phyloP scores from a whole-genome alignment of 208 protist genomes.

The Leishmania lainsoni region DNA sequence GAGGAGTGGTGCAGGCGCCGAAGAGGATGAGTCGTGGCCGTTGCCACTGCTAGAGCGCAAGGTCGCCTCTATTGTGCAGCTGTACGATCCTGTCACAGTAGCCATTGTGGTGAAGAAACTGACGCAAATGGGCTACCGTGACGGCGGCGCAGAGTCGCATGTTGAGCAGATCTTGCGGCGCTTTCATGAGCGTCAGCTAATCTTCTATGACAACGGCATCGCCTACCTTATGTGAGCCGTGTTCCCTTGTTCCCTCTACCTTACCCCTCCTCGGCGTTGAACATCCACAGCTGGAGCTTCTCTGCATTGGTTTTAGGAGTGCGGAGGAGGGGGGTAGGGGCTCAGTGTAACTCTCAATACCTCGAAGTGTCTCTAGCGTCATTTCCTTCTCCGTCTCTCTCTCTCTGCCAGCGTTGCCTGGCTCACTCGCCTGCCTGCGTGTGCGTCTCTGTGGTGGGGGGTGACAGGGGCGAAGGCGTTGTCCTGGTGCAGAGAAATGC shows the following conservation, averaged over 20 bases:
- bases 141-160: conserved; percentile 22
- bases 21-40: conserved; percentile 27
- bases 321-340: neutral
- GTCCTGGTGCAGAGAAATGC: neutral
- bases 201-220: conserved; percentile 85
- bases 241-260: neutral
- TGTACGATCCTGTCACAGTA: conserved; percentile 82
- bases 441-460: neutral
- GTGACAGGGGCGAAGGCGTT: neutral
- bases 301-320: neutral
- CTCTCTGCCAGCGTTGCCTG: neutral
- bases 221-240: conserved; percentile 69
- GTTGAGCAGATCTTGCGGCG: conserved; percentile 65
- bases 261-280: neutral
- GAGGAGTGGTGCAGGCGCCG: neutral
- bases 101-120: conserved; percentile 82
- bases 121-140: conserved; percentile 66
- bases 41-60: conserved; percentile 53
- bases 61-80: conserved; percentile 74
- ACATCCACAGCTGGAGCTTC: neutral
- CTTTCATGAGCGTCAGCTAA: conserved; percentile 80
- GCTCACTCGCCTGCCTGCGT: neutral
- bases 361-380: neutral
- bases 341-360: neutral
- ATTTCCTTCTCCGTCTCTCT: neutral